A percentile compares a stretch with the other conserved stretches of the same genome.
These are phyloP conservation scores for Tuber calosporum DNA, from an alignment of 495 filamentous ascomycete species.

Conservation along the genomic window DNA sequence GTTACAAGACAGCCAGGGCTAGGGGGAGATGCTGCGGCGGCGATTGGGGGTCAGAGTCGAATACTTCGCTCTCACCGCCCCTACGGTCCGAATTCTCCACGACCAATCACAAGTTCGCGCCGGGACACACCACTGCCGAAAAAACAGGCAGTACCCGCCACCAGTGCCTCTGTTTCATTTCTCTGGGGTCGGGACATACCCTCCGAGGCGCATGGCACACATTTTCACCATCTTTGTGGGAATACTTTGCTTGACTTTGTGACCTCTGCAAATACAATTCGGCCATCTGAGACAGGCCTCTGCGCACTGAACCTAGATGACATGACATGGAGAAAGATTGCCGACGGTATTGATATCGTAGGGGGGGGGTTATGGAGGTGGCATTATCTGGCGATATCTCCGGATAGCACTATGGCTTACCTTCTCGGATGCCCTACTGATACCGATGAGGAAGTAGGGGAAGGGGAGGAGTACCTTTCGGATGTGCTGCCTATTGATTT, in stretches of 20 bases:
- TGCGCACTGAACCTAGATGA: slow-evolving; percentile 78
- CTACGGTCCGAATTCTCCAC: slow-evolving; percentile 46
- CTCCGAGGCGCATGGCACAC: slow-evolving; percentile 75
- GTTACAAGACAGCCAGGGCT: slow-evolving; percentile 31
- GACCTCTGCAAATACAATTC: slow-evolving; percentile 79
- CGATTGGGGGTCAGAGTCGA: slow-evolving; percentile 38
- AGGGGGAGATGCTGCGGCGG: slow-evolving; percentile 16
- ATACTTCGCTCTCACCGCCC: slow-evolving; percentile 39
- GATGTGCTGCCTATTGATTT: slow-evolving; percentile 90
- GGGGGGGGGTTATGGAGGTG: slow-evolving; percentile 71
- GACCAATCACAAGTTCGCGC: slow-evolving; percentile 44
- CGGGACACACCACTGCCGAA: slow-evolving; percentile 49
- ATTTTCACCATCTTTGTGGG: slow-evolving; percentile 92
- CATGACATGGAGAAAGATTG: slow-evolving; percentile 85
- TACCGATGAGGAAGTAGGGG: slow-evolving; percentile 46
- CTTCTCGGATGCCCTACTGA: slow-evolving; percentile 76
- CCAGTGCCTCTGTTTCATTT: slow-evolving; percentile 84
- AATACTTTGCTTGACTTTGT: slow-evolving; percentile 88
- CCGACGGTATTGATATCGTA: slow-evolving; percentile 89
- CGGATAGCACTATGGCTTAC: slow-evolving; percentile 92
- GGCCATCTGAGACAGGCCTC: slow-evolving; percentile 76
- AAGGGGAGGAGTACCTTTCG: slow-evolving; percentile 77
- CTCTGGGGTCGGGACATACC: slow-evolving; percentile 82
- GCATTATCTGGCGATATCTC: slow-evolving; percentile 94
- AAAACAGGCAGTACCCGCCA: slow-evolving; percentile 47